Evolutionary conservation across 192 early-diverging fungal species (phyloP), one percentile per base, ranked within the genome.

Genomic region (Backusella circina): DNA sequence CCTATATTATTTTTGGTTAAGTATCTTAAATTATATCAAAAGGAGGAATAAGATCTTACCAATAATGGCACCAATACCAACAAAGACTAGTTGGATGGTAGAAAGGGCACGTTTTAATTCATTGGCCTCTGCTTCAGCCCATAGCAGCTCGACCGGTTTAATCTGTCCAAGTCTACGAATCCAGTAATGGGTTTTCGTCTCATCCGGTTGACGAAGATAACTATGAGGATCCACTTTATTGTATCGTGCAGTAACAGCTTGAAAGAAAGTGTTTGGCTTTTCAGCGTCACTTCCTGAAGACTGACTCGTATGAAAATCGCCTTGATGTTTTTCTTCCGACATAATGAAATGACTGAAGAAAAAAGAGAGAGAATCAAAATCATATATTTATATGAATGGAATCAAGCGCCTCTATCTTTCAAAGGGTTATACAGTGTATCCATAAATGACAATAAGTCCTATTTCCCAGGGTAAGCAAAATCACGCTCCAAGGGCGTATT

Each of bases 61-160:
- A 68, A 81, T 77, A 38, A 81, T 81, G 26, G 78, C 73, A 61
- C 78, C 78, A 21, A 80, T 75, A 67, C 78, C 78, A 35, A 80
- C 47, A 47, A 80, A 80, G 0, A 76, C 57, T 21, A 81, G 69
- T 41, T 81, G 75, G 12, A 35, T n/a, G 1, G 36, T 32, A 23
- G 2, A 57, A 9, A 81, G 67, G 0, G 64, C 72, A 37, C 72
- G 76, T 2, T 75, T 75, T 26, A 81, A 47, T 3, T 65, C 73
- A 67, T 76, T 44, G 18, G 51, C 38, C 37, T 75, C 70, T 12
- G 72, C 66, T 21, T 81, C 75, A 0, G 67, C 54, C 47, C 37
- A 73, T 15, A 81, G 28, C n/a, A 75, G 28, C 50, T 81, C 80
- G 7, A 77, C 70, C 1, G 80, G 76, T 33, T 77, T 77, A 6